Evolutionary conservation across 2,329 filamentous ascomycete species (phyloP), one percentile per base, ranked within the genome.

Genomic region (Fusarium musae): DNA sequence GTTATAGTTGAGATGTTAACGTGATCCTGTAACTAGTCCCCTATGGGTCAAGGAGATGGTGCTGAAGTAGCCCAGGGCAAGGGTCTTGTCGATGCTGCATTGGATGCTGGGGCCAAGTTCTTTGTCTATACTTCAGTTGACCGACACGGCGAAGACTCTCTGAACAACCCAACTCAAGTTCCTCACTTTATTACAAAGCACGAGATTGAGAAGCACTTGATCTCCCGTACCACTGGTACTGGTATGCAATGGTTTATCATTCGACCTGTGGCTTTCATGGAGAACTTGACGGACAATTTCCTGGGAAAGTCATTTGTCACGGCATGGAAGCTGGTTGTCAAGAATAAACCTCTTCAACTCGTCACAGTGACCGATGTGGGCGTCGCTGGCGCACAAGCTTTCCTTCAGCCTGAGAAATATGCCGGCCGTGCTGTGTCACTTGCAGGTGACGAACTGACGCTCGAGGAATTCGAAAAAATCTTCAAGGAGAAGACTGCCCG

Each of bases 51-150:
- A 44, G 37, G 49, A 40, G 64, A 50, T 6, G 64, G 64, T 1
- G 66, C 64, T 11, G 66, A 69, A 26, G 49, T 69, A 17, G 49
- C 57, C 17, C 89, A 92, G 77, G 90, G 90, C 49, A 91, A 87
- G 56, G 83, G 81, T 1, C 78, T 92, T 2, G 81, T 91, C 49
- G 87, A 91, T 60, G 87, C 85, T 4, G 84, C 88, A 1, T 72
- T 91, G 52, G 85, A 86, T 34, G 81, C 88, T 37, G 84, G 84
- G 16, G 87, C 91, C 53, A 83, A 85, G 62, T 85, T 88, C 77
- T 90, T 92, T 73, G 85, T 92, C 62, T 92, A 91, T 79, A 86
- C 85, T 1, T 90, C 87, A 44, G 88, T 91, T 12, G 90, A 92
- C 65, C 88, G 90, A 32, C 86, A 87, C 50, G 89, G 89, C 26